These are phyloP conservation scores for Macrolepiota dolichaula DNA, from an alignment of 768 basidiomycete species.

Conservation along the genomic window DNA sequence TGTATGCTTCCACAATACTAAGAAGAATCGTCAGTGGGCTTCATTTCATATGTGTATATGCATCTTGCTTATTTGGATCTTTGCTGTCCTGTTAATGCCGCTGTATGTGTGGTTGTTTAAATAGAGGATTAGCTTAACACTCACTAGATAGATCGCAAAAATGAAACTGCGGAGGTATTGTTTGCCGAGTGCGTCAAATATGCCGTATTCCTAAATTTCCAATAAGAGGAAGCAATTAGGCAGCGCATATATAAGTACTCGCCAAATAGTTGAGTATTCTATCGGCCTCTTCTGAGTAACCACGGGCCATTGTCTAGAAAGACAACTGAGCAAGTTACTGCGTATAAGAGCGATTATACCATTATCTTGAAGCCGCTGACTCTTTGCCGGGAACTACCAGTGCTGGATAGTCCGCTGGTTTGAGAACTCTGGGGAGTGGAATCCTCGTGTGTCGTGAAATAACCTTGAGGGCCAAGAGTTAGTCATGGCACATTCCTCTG, in stretches of 20 bases:
- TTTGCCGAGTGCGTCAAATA: conserved; percentile 83
- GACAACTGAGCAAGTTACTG: neutral
- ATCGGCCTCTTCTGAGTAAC: conserved; percentile 82
- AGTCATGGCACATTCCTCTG: neutral
- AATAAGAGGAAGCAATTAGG: neutral
- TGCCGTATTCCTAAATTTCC: conserved; percentile 67
- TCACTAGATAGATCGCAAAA: conserved; percentile 79
- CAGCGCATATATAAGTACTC: conserved; percentile 13
- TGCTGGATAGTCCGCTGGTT: conserved; percentile 22
- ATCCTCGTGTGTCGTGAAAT: conserved; percentile 52
- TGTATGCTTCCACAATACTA: conserved; percentile 86
- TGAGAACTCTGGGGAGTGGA: conserved; percentile 33
- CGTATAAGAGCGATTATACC: conserved; percentile 23
- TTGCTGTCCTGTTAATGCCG: conserved; percentile 59
- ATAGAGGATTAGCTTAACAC: conserved; percentile 16
- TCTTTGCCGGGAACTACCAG: conserved; percentile 29
- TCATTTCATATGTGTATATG: conserved; percentile 16
- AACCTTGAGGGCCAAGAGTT: conserved; percentile 32
- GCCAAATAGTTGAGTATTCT: conserved; percentile 77
- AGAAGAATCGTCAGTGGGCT: neutral
- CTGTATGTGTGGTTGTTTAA: conserved; percentile 3
- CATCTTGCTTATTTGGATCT: conserved; percentile 76
- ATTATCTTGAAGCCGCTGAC: conserved; percentile 72
- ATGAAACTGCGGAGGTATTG: conserved; percentile 84
- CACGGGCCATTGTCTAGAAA: conserved; percentile 58